Conservation (phyloP, 1,284 basidiomycete genomes). For the Irpex sp. region DNA sequence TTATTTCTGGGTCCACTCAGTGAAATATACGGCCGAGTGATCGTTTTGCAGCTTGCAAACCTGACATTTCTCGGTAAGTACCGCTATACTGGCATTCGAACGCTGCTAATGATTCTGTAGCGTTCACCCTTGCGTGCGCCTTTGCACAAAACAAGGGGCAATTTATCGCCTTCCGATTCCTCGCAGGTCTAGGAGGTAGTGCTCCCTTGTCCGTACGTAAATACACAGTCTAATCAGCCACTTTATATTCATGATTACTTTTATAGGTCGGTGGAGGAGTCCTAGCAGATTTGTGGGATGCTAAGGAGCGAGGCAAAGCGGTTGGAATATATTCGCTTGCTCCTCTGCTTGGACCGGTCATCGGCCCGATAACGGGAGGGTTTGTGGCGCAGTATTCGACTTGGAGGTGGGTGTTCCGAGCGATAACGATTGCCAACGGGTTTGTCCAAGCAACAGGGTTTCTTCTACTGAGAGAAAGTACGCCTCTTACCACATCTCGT, state of each 20-base stretch:
- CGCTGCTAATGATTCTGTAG: background rate
- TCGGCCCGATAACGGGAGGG: conserved; percentile 64
- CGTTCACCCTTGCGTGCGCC: conserved; percentile 40
- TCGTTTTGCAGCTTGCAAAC: conserved; percentile 44
- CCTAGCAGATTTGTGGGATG: conserved; percentile 63
- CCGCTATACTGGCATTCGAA: background rate
- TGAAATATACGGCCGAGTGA: conserved; percentile 41
- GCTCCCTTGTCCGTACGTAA: conserved; percentile 49
- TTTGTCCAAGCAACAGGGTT: conserved; percentile 50
- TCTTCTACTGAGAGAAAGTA: conserved; percentile 63
- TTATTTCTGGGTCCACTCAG: conserved; percentile 50
- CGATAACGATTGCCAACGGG: conserved; percentile 52
- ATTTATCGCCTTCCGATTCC: conserved; percentile 59
- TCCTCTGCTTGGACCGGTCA: conserved; percentile 57
- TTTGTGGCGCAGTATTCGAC: conserved; percentile 58
- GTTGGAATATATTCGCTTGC: conserved; percentile 70
- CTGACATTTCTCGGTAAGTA: conserved; percentile 47
- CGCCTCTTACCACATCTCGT: conserved; percentile 14
- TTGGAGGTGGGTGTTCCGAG: conserved; percentile 71
- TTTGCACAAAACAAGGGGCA: conserved; percentile 55
- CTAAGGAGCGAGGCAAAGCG: conserved; percentile 66
- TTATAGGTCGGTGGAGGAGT: conserved; percentile 62
- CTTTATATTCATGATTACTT: background rate
- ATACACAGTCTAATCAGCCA: background rate
- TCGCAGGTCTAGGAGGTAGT: conserved; percentile 60